Conservation (phyloP, 352 stramenopile genomes). For the Globisporangium polare region DNA sequence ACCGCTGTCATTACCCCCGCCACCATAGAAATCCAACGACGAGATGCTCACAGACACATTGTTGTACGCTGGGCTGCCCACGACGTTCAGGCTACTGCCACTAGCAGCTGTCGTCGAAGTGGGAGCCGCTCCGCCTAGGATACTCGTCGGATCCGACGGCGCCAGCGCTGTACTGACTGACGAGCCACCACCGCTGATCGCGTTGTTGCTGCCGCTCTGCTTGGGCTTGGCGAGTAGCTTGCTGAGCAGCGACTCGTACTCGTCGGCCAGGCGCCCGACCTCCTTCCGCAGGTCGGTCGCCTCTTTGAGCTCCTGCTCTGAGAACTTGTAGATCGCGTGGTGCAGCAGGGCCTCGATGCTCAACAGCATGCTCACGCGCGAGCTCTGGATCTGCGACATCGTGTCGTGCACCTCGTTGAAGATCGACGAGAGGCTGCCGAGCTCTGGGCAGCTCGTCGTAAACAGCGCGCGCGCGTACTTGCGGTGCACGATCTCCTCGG, state of each 20-base stretch:
- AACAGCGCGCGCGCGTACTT: constrained; percentile 86
- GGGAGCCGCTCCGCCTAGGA: constrained; percentile 9
- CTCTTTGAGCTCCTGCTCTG: constrained; percentile 74
- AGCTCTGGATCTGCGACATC: constrained; percentile 77
- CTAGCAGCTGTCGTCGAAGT: not conserved
- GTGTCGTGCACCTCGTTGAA: constrained; percentile 85
- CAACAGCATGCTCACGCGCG: constrained; percentile 76
- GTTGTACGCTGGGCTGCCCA: constrained; percentile 15
- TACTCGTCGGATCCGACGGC: constrained; percentile 13
- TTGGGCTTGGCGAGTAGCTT: constrained; percentile 75
- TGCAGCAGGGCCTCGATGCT: constrained; percentile 77
- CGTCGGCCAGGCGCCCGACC: constrained; percentile 58
- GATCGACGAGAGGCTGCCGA: constrained; percentile 69
- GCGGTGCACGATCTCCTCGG: constrained; percentile 65
- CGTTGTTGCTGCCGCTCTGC: constrained; percentile 32
- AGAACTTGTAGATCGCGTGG: constrained; percentile 58
- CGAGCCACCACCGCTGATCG: not conserved
- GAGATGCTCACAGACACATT: constrained; percentile 5
- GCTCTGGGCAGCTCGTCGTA: constrained; percentile 67
- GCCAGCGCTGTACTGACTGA: constrained; percentile 8
- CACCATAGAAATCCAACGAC: constrained; percentile 5
- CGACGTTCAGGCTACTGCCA: not conserved
- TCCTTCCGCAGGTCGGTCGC: constrained; percentile 66
- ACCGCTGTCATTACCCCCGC: not conserved
- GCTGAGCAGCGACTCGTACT: constrained; percentile 79